phyloP scores from a whole-genome alignment of 805 yeast species.

The Lipomyces lipofer region DNA sequence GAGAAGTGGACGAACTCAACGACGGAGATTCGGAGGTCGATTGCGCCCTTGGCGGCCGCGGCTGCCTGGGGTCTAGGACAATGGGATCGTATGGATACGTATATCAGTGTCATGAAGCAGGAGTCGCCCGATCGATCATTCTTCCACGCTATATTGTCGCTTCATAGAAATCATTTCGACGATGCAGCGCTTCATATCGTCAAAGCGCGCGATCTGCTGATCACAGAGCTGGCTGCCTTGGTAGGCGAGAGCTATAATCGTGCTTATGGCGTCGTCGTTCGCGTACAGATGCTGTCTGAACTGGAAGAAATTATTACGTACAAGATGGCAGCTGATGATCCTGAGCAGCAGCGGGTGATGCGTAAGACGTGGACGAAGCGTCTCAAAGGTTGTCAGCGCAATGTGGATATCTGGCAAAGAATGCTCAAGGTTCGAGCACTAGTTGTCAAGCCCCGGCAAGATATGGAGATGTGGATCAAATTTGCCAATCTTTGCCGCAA shows the following conservation, averaged over 20 bases:
- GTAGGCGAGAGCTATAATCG: slow-evolving; percentile 95
- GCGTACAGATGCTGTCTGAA: slow-evolving; percentile 97
- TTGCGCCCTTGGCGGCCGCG: slow-evolving; percentile 98
- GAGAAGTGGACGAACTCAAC: slow-evolving; percentile 79
- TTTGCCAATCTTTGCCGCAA: slow-evolving; percentile 95
- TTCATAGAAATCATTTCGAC: slow-evolving; percentile 82
- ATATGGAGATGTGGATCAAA: slow-evolving; percentile 97
- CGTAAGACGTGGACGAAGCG: slow-evolving; percentile 93
- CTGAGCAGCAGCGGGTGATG: slow-evolving; percentile 75
- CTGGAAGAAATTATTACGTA: slow-evolving; percentile 91
- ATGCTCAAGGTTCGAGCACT: slow-evolving; percentile 89
- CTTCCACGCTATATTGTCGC: slow-evolving; percentile 82
- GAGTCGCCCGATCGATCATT: slow-evolving; percentile 95
- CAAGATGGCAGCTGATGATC: slow-evolving; percentile 78
- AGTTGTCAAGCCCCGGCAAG: slow-evolving; percentile 92
- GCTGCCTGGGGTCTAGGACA: slow-evolving; percentile 98
- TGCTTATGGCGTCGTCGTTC: slow-evolving; percentile 93
- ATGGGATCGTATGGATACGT: slow-evolving; percentile 95
- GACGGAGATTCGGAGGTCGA: slow-evolving; percentile 70
- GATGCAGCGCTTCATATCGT: slow-evolving; percentile 77
- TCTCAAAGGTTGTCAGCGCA: slow-evolving; percentile 88
- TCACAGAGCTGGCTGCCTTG: slow-evolving; percentile 90
- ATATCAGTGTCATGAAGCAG: slow-evolving; percentile 82
- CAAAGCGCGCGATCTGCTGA: slow-evolving; percentile 83
- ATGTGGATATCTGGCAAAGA: slow-evolving; percentile 99